Conservation (phyloP, 805 yeast species). For the Dipodascus albidus region DNA sequence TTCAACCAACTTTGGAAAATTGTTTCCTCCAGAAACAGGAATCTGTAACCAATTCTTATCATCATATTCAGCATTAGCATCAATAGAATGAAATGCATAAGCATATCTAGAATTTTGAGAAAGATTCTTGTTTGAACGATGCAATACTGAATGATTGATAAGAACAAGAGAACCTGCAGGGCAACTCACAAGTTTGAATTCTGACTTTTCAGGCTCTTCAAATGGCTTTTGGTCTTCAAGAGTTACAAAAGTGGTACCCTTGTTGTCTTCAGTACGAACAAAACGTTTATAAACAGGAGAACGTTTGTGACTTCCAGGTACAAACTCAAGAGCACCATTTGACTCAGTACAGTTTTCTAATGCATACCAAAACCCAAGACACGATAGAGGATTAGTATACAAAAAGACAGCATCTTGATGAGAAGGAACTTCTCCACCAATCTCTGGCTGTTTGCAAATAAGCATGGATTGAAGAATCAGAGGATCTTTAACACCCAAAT, state of each 20-base stretch:
- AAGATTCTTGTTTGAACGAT: conserved; percentile 52
- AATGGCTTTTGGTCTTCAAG: conserved; percentile 24
- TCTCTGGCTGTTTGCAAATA: conserved; percentile 66
- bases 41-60: conserved; percentile 65
- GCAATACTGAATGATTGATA: conserved; percentile 61
- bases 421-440: conserved; percentile 63
- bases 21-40: conserved; percentile 54
- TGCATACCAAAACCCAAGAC: conserved; percentile 76
- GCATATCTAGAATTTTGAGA: conserved; percentile 54
- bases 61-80: conserved; percentile 53
- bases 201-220: conserved; percentile 28
- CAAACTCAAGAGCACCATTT: conserved; percentile 60
- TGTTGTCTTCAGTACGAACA: conserved; percentile 35
- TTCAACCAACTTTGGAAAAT: conserved; percentile 34
- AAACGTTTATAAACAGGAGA: conserved; percentile 49
- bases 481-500: conserved; percentile 49
- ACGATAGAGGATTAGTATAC: conserved; percentile 58
- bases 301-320: conserved; percentile 59
- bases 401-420: conserved; percentile 70
- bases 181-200: conserved; percentile 44
- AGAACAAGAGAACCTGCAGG: conserved; percentile 62
- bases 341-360: conserved; percentile 55
- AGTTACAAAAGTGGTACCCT: conserved; percentile 45
- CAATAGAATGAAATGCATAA: conserved; percentile 71
- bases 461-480: conserved; percentile 69